Evolutionary conservation across 257 asterid genomes (phyloP).

Genomic region (Solanum arcanum): DNA sequence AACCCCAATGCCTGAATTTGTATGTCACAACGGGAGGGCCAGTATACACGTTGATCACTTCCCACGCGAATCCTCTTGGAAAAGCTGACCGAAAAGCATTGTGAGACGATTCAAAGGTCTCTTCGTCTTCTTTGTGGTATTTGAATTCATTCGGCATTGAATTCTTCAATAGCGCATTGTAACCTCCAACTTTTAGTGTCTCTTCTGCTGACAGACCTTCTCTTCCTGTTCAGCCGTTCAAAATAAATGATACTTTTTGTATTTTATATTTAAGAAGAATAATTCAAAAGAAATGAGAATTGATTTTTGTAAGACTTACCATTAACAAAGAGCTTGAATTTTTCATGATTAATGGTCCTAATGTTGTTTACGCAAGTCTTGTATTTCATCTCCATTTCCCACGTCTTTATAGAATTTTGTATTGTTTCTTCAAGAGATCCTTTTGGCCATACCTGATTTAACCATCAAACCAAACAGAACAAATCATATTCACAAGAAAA

Average conservation of each 20-base stretch:
- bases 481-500: too few relatives aligned
- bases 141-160: constrained; percentile 66
- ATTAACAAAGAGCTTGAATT: constrained; percentile 69
- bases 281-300: neutral
- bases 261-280: too few relatives aligned
- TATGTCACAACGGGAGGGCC: constrained; percentile 64
- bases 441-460: neutral
- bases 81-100: constrained; percentile 49
- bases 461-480: neutral
- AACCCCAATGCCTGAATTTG: constrained; percentile 92
- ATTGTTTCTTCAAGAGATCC: neutral
- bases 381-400: neutral
- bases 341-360: constrained; percentile 57
- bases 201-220: constrained; percentile 65
- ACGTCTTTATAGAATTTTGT: neutral
- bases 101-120: constrained; percentile 75
- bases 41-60: constrained; percentile 46
- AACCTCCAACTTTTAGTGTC: constrained; percentile 53
- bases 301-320: constrained; percentile 23
- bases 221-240: constrained; percentile 26
- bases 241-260: neutral
- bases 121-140: constrained; percentile 67
- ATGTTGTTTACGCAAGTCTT: constrained; percentile 24
- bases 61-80: constrained; percentile 91
- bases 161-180: constrained; percentile 64